Evolutionary conservation across 2,329 filamentous ascomycete genomes (phyloP).

Genomic region (Chrysoporthe deuterocubensis): DNA sequence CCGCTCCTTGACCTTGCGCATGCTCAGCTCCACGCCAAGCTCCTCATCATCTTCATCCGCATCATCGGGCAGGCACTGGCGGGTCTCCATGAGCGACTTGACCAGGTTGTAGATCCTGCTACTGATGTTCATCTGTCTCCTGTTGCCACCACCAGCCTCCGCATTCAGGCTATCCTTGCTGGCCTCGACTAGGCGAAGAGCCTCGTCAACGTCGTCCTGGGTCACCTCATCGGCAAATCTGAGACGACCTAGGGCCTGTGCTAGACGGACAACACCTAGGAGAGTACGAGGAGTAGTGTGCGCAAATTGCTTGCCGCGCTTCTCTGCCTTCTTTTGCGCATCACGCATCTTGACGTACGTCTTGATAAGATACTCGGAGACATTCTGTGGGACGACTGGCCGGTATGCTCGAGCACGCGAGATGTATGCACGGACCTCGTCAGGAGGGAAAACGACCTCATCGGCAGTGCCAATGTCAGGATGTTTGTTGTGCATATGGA

Average conservation of each 20-base stretch:
- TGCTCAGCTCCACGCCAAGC: conserved; percentile 71
- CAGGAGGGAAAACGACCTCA: conserved; percentile 80
- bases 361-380: conserved; percentile 95
- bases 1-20: conserved; percentile 86
- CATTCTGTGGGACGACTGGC: conserved; percentile 79
- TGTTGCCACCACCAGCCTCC: conserved; percentile 59
- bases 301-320: conserved; percentile 87
- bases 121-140: conserved; percentile 76
- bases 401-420: conserved; percentile 89
- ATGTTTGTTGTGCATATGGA: conserved; percentile 96
- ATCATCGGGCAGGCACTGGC: conserved; percentile 78
- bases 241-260: conserved; percentile 89
- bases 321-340: conserved; percentile 88
- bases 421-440: conserved; percentile 95
- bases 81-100: conserved; percentile 82
- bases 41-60: conserved; percentile 60
- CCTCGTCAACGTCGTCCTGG: conserved; percentile 94
- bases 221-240: conserved; percentile 85
- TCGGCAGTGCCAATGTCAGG: conserved; percentile 67
- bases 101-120: conserved; percentile 96
- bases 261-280: conserved; percentile 87
- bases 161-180: conserved; percentile 89
- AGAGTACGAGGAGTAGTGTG: conserved; percentile 94
- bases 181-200: conserved; percentile 86
- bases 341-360: conserved; percentile 95